phyloP scores from a whole-genome alignment of 768 basidiomycete genomes.

The Trichaptum fuscoviolaceum region DNA sequence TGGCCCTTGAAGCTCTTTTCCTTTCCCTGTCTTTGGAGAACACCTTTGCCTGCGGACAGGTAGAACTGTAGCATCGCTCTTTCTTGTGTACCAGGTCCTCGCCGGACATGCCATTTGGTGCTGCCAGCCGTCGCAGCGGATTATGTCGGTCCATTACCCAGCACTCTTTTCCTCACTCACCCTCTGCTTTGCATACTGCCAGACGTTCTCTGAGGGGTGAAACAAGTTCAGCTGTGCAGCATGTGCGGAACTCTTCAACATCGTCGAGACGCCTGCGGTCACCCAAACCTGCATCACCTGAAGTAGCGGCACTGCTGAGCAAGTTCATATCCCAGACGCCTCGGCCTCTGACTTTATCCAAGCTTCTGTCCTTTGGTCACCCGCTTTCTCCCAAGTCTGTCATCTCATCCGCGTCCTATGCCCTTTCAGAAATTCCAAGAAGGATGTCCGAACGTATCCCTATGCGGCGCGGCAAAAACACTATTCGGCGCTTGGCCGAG shows the following conservation, averaged over 20 bases:
- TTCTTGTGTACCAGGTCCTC: too few relatives aligned
- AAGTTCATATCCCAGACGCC: constrained; percentile 58
- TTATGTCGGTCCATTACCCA: too few relatives aligned
- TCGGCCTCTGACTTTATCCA: constrained; percentile 66
- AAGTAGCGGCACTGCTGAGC: constrained; percentile 55
- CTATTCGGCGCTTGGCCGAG: too few relatives aligned
- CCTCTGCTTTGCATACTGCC: neutral
- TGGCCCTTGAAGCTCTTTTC: too few relatives aligned
- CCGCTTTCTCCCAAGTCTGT: constrained; percentile 69
- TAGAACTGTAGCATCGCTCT: too few relatives aligned
- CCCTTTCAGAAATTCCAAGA: constrained; percentile 70
- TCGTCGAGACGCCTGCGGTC: constrained; percentile 27
- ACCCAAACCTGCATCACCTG: constrained; percentile 44
- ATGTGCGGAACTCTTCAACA: neutral
- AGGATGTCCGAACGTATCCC: constrained; percentile 70
- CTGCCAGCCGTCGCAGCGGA: too few relatives aligned
- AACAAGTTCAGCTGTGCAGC: neutral
- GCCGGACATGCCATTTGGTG: too few relatives aligned
- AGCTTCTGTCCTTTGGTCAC: constrained; percentile 69
- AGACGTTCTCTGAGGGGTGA: neutral
- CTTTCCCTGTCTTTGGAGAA: too few relatives aligned
- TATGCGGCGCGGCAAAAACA: neutral
- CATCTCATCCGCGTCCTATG: constrained; percentile 68
- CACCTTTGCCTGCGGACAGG: too few relatives aligned
- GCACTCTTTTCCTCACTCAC: neutral